Base-by-base conservation (phyloP, 2,329 filamentous ascomycete species). In the Calonectria naviculata region DNA sequence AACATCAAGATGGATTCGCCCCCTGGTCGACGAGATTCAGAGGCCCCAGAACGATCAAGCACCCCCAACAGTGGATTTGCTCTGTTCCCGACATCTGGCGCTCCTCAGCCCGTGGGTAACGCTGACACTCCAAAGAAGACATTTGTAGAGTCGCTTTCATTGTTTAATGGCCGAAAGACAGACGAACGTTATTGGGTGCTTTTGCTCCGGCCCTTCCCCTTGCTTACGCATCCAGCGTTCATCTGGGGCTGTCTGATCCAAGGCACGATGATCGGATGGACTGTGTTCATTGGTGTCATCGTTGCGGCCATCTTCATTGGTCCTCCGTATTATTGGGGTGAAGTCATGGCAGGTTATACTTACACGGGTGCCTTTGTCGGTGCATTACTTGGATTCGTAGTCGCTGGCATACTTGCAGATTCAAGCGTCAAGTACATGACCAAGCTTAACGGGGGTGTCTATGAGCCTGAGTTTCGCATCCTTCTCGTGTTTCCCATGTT, bases 231-330 rank as follows among this genome's bases (percentile, higher is more conserved):
- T 80, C 95, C 95, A 0, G 94, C 94, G 9, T 94, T 98, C 76
- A 83, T 97, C 46, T 98, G 95, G 94, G 88, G 87, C 28, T 88
- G 87, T 78, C 86, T 98, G 4, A 94, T 95, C 61, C 95, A 98
- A 87, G 95, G 95, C 19, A 91, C 94, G 5, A 90, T 98, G 79
- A 98, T 98, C 78, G 96, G 95, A 74, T 98, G 96, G 95, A 97
- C 95, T 1, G 94, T 98, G 19, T 94, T 98, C 79, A 96, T 97
- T 74, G 93, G 94, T 68, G 93, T 97, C 71, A 91, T 97, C 75
- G 85, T 97, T 54, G 93, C 92, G n/a, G 90, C 92, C 70, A 92
- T 97, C 75, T 96, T 97, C 84, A 88, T 97, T 56, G 92, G 93
- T 2, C 92, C 93, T 2, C 94, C 94, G 1, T 89, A 95, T 46